Percentiles rank a stretch among this genome's conserved stretches.
These are phyloP conservation scores for Aspergillus phoenicis DNA, from an alignment of 2,329 filamentous ascomycete genomes.

Conservation along the genomic window DNA sequence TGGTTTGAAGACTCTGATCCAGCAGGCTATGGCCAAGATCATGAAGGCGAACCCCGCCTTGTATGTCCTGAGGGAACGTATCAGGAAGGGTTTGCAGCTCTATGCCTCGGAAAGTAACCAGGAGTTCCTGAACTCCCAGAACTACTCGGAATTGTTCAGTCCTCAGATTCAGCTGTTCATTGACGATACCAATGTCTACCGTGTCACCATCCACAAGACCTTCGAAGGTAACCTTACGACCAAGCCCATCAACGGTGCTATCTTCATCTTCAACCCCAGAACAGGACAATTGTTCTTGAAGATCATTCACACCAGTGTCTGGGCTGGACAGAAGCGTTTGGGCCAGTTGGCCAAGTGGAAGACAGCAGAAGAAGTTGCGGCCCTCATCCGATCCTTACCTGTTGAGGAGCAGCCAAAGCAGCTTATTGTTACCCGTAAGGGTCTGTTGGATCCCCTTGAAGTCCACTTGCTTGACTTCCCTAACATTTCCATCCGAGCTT, in stretches of 20 bases:
- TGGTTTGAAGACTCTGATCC: slow-evolving; percentile 88
- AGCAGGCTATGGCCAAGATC: slow-evolving; percentile 99
- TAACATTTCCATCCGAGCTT: slow-evolving; percentile 97
- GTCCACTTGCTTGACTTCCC: slow-evolving; percentile 98
- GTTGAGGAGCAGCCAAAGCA: slow-evolving; percentile 99
- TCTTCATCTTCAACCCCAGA: slow-evolving; percentile 99
- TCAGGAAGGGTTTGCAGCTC: slow-evolving; percentile 94
- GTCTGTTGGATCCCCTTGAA: slow-evolving; percentile 92
- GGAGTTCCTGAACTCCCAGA: slow-evolving; percentile 98
- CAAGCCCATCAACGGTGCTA: slow-evolving; percentile 98
- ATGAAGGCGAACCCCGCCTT: slow-evolving; percentile 99
- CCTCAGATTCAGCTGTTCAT: slow-evolving; percentile 99
- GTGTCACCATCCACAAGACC: slow-evolving; percentile 99
- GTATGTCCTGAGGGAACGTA: slow-evolving; percentile 95
- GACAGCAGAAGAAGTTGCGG: slow-evolving; percentile 98
- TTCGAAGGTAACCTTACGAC: slow-evolving; percentile 99
- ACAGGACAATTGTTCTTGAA: slow-evolving; percentile 97
- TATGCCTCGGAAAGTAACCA: slow-evolving; percentile 99
- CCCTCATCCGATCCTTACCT: slow-evolving; percentile 89
- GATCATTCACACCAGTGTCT: slow-evolving; percentile 99
- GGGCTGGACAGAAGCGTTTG: slow-evolving; percentile 98
- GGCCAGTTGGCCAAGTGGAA: slow-evolving; percentile 99
- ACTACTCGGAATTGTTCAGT: slow-evolving; percentile 98
- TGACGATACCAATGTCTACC: slow-evolving; percentile 98
- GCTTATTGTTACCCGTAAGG: slow-evolving; percentile 96